Percentiles rank a stretch among this genome's conserved stretches.
Conservation (phyloP, 2,329 filamentous ascomycete species). For the Nannizzia gypsea region DNA sequence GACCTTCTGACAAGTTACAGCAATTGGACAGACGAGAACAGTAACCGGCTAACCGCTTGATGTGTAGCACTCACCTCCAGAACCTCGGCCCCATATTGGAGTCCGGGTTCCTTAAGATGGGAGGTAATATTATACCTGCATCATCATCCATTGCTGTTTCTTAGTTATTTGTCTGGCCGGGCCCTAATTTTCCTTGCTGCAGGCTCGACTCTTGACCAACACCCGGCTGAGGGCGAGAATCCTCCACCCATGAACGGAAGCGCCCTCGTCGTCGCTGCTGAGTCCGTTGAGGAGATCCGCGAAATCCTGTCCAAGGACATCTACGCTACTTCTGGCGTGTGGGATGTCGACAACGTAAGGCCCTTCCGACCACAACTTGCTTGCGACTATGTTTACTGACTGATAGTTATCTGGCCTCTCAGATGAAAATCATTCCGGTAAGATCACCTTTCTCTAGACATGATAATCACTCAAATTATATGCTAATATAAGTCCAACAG, state of each 20-base stretch:
- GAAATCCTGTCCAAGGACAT: conserved; percentile 58
- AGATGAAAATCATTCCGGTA: conserved; percentile 5
- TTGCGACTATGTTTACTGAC: conserved; percentile 13
- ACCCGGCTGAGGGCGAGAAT: conserved; percentile 51
- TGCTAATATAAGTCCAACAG: neutral
- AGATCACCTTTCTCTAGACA: neutral
- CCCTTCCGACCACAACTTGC: too few species aligned
- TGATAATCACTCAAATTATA: neutral
- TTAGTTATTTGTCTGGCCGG: neutral
- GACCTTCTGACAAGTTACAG: neutral
- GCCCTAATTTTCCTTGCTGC: neutral
- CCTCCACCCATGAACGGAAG: conserved; percentile 58
- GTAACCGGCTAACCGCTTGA: too few species aligned
- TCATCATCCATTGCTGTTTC: neutral
- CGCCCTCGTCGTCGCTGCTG: conserved; percentile 54
- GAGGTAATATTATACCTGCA: conserved; percentile 38
- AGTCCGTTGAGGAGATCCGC: conserved; percentile 57
- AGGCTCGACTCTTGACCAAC: conserved; percentile 57
- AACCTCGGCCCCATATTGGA: conserved; percentile 43
- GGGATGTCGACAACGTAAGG: conserved; percentile 59
- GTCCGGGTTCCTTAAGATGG: conserved; percentile 50
- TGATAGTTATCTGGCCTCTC: neutral
- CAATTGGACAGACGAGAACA: too few species aligned
- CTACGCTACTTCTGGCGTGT: conserved; percentile 60
- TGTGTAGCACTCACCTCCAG: conserved; percentile 43